Evolutionary conservation across 305 asterid species (phyloP), one percentile per base, ranked within the genome.

Genomic region (Plantago coronopus): DNA sequence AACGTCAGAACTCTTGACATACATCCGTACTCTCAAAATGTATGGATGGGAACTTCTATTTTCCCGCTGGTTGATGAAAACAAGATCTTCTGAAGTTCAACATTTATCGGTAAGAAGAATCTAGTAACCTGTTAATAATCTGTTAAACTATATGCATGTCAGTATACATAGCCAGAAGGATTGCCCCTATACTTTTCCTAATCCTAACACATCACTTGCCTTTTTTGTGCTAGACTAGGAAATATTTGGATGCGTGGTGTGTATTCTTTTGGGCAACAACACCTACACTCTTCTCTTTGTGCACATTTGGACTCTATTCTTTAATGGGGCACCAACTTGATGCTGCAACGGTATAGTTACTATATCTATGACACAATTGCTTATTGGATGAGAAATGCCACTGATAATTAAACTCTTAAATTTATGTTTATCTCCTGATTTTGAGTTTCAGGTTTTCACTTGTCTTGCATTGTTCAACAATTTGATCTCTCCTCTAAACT

Each of bases 191-290:
- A 0, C 31, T 53, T 60, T 61, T 57, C 48, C 68, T 74, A 38
- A 77, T 2, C 57, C 13, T 51, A 15, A 18, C n/a, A n/a, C n/a
- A 34, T 63, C 29, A 4, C 54, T n/a, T 37, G 34, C 49, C 69
- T 19, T 47, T 70, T 48, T 59, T 65, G 56, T 56, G 43, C 43
- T 38, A 83, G 99, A 85, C 96, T 65, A 82, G 99, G 79, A 93
- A 93, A 79, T 93, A 93, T 78, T 73, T 93, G 88, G 97, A 90
- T 59, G 95, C 97, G 18, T 91, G 97, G 95, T 91, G 97, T 20
- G 96, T 91, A 56, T 88, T 91, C 89, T 90, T 90, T 75, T 93
- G 99, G 99, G 99, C 99, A 59, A 85, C 99, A 29, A 93, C 97
- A n/a, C 99, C 99, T 25, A 85, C 99, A 40, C 91, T 93, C 65